Percentiles rank a stretch among this genome's conserved stretches.
Conservation (phyloP, 345 rosid species). For the Rhodamnia rubescens region DNA sequence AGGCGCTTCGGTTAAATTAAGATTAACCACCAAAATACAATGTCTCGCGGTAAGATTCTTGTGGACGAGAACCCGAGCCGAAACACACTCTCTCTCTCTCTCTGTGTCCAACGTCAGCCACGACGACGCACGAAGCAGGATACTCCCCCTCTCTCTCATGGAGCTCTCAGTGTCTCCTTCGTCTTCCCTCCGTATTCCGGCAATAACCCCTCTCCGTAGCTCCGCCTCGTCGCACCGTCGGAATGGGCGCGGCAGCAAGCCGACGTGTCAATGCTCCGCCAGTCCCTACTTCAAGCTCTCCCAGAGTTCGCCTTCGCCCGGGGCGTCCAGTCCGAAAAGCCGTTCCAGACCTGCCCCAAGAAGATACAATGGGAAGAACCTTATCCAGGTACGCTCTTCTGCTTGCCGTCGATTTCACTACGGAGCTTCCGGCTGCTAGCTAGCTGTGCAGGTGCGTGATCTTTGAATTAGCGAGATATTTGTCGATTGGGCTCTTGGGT, state of each 20-base stretch:
- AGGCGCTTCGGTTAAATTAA: too few species aligned
- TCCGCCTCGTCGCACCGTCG: constrained; percentile 3
- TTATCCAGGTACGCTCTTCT: constrained; percentile 29
- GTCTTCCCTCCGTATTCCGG: constrained; percentile 19
- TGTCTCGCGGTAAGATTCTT: not conserved
- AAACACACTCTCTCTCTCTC: not conserved
- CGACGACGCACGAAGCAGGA: too few species aligned
- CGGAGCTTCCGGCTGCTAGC: not conserved
- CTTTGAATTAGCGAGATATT: not conserved
- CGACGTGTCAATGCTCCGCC: not conserved
- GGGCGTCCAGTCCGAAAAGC: constrained; percentile 4
- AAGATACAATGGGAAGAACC: constrained; percentile 8
- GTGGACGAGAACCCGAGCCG: not conserved
- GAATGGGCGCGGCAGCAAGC: not conserved
- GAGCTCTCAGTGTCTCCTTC: constrained; percentile 28
- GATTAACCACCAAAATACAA: not conserved
- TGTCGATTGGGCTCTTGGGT: not conserved
- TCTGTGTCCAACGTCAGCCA: not conserved
- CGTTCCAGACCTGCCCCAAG: constrained; percentile 6
- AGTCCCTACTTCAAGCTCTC: constrained; percentile 7
- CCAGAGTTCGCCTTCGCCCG: constrained; percentile 8
- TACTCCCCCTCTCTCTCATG: constrained; percentile 5
- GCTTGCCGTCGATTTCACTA: not conserved
- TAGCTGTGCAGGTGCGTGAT: not conserved
- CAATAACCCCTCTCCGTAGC: constrained; percentile 6